Percentiles rank a stretch among this genome's conserved stretches.
Evolutionary conservation across 139 green algal genomes (phyloP).

Genomic region (Zygnema cylindricum): DNA sequence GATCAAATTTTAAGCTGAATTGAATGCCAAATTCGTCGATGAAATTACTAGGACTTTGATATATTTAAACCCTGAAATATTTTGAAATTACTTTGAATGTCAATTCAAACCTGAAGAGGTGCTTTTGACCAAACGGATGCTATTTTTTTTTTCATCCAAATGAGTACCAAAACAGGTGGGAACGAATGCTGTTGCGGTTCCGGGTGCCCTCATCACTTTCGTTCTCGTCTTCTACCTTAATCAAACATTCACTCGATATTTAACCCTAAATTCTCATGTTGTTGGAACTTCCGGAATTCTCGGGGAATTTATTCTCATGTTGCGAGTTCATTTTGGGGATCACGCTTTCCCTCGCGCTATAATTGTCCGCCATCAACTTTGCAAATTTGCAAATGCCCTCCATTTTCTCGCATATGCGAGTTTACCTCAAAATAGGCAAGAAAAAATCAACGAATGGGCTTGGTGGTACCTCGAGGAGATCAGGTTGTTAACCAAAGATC

Average conservation of each 20-base stretch:
- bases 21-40: too few relatives aligned
- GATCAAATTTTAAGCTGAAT: too few relatives aligned
- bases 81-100: too few relatives aligned
- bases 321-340: background rate
- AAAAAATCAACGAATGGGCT: background rate
- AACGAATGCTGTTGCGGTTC: background rate
- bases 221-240: constrained; percentile 11
- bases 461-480: background rate
- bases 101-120: too few relatives aligned
- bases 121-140: too few relatives aligned
- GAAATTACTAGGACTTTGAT: too few relatives aligned
- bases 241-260: background rate
- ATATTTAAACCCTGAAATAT: too few relatives aligned
- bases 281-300: background rate
- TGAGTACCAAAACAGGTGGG: too few relatives aligned
- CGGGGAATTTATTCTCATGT: background rate
- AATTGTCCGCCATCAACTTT: background rate
- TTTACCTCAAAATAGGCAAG: background rate
- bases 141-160: too few relatives aligned
- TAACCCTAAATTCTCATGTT: background rate
- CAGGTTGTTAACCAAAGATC: background rate
- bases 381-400: background rate
- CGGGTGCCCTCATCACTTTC: background rate
- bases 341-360: background rate
- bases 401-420: background rate